Evolutionary conservation across 306 rosid species (phyloP).

Genomic region (Trifolium fragiferum): DNA sequence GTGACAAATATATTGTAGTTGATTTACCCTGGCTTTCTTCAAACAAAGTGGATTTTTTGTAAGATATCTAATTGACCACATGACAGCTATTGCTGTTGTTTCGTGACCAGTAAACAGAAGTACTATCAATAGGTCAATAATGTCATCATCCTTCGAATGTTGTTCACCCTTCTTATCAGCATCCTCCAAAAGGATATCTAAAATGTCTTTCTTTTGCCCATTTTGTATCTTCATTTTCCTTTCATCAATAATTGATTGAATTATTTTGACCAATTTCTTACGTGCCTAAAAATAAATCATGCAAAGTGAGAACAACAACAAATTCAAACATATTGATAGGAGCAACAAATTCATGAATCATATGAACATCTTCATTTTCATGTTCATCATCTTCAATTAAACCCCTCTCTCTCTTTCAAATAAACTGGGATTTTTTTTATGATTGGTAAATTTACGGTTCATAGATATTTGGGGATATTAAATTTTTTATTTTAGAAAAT

Average conservation of each 20-base stretch:
- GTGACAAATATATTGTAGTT: too few species aligned
- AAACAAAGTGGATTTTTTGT: constrained; percentile 3
- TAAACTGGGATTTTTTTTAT: too few species aligned
- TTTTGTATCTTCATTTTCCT: constrained; percentile 11
- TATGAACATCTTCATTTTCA: too few species aligned
- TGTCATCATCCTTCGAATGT: constrained; percentile 50
- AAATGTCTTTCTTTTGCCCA: constrained; percentile 45
- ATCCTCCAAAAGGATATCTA: constrained; percentile 48
- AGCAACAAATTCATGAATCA: too few species aligned
- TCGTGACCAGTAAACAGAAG: constrained; percentile 19
- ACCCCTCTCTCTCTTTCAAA: too few species aligned
- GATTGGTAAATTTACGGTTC: too few species aligned
- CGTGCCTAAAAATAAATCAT: constrained; percentile 37
- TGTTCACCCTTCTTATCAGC: constrained; percentile 43
- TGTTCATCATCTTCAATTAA: too few species aligned
- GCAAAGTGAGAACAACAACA: neutral
- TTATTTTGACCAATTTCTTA: constrained; percentile 2
- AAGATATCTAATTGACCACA: neutral
- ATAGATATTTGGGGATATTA: too few species aligned
- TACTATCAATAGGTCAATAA: constrained; percentile 40
- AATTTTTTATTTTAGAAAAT: too few species aligned
- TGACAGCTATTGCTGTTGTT: neutral
- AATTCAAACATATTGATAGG: too few species aligned
- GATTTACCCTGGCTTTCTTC: neutral
- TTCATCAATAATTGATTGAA: constrained; percentile 18